Evolutionary conservation across 2,329 filamentous ascomycete species (phyloP).

Genomic region (Endothia cerciana): DNA sequence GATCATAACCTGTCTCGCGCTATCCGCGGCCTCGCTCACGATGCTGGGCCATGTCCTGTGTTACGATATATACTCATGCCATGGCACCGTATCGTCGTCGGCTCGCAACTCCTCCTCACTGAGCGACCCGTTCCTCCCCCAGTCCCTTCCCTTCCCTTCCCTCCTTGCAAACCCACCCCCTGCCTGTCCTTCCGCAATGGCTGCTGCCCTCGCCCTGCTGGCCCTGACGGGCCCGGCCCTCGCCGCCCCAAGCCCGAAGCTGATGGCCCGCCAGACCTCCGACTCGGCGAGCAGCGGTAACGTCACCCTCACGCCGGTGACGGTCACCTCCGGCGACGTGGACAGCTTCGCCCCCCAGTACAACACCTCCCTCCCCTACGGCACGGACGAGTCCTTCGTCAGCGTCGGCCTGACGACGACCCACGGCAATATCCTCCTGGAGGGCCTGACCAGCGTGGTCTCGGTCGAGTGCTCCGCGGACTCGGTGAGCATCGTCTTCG

Average conservation of each 20-base stretch:
- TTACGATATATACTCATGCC: background rate
- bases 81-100: background rate
- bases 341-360: slow-evolving; percentile 11
- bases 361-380: slow-evolving; percentile 23
- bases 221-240: slow-evolving; percentile 11
- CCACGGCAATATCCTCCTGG: slow-evolving; percentile 19
- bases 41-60: background rate
- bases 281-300: slow-evolving; percentile 18
- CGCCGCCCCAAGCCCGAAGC: slow-evolving; percentile 10
- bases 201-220: slow-evolving; percentile 2
- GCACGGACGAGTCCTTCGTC: slow-evolving; percentile 17
- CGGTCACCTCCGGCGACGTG: slow-evolving; percentile 1
- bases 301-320: slow-evolving; percentile 20
- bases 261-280: slow-evolving; percentile 15
- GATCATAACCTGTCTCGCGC: slow-evolving; percentile 12
- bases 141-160: background rate
- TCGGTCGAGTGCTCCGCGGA: slow-evolving; percentile 20
- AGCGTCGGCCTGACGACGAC: slow-evolving; percentile 20
- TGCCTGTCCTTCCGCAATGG: background rate
- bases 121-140: background rate
- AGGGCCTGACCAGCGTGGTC: slow-evolving; percentile 19
- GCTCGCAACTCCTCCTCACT: background rate
- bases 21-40: background rate
- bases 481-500: slow-evolving; percentile 22
- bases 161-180: background rate